phyloP scores from a whole-genome alignment of 495 filamentous ascomycete genomes.

The Trichocladium antarcticum region DNA sequence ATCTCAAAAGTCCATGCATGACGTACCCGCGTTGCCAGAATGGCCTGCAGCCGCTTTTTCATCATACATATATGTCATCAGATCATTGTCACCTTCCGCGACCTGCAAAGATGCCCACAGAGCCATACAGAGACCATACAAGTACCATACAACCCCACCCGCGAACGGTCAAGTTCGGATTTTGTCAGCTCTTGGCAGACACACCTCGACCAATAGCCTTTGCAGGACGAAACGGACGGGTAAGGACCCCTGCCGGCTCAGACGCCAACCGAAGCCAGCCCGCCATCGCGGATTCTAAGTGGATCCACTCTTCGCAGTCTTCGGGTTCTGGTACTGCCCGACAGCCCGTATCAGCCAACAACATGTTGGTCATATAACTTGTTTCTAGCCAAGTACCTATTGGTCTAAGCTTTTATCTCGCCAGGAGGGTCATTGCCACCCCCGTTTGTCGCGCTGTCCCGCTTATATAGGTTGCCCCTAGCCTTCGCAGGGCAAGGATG shows the following conservation, averaged over 20 bases:
- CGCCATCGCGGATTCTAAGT: conserved; percentile 7
- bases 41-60: too few species aligned
- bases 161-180: neutral
- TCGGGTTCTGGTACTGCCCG: conserved; percentile 7
- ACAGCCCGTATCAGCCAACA: conserved; percentile 1
- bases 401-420: neutral
- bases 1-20: too few species aligned
- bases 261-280: conserved; percentile 10
- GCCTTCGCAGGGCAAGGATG: too few species aligned
- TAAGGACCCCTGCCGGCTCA: conserved; percentile 1
- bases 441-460: too few species aligned
- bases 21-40: too few species aligned
- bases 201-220: neutral
- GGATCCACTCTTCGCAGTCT: neutral
- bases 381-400: too few species aligned
- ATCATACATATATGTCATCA: too few species aligned
- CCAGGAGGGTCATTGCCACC: too few species aligned
- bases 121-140: neutral
- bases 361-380: too few species aligned
- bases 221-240: neutral
- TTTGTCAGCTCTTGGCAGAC: conserved; percentile 2
- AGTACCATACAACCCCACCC: neutral
- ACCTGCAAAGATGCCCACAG: too few species aligned
- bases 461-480: too few species aligned
- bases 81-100: too few species aligned